Conservation (phyloP, 163 green algal species). For the Coccomyxa subellipsoidea region DNA sequence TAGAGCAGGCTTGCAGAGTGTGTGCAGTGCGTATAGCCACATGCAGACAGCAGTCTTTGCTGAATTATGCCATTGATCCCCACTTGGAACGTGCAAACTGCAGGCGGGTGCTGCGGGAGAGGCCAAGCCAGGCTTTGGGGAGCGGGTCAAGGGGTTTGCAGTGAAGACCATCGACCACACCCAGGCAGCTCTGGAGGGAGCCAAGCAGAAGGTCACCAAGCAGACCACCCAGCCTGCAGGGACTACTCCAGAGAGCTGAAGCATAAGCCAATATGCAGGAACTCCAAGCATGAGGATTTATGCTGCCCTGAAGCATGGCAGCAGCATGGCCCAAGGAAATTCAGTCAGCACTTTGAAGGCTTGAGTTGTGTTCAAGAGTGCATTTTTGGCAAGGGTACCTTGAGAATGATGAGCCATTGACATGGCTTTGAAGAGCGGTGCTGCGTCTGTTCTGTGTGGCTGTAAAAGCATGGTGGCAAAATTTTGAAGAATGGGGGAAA, state of each 20-base stretch:
- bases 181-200: neutral
- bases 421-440: no score
- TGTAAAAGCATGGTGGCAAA: no score
- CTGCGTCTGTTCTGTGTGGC: no score
- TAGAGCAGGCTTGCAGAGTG: neutral
- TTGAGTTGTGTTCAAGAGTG: no score
- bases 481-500: no score
- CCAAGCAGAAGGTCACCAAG: conserved; percentile 2
- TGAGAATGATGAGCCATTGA: no score
- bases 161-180: conserved; percentile 5
- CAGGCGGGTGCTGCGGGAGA: neutral
- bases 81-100: neutral
- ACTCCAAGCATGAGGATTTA: neutral
- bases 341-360: no score
- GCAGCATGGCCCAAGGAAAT: no score
- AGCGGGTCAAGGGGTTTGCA: neutral
- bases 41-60: neutral
- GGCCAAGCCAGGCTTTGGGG: neutral
- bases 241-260: neutral
- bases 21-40: neutral
- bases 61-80: neutral
- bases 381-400: no score
- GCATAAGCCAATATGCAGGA: neutral
- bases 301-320: no score
- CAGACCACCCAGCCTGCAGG: neutral